phyloP scores from a whole-genome alignment of 768 basidiomycete genomes.

The Boletus bicolor region DNA sequence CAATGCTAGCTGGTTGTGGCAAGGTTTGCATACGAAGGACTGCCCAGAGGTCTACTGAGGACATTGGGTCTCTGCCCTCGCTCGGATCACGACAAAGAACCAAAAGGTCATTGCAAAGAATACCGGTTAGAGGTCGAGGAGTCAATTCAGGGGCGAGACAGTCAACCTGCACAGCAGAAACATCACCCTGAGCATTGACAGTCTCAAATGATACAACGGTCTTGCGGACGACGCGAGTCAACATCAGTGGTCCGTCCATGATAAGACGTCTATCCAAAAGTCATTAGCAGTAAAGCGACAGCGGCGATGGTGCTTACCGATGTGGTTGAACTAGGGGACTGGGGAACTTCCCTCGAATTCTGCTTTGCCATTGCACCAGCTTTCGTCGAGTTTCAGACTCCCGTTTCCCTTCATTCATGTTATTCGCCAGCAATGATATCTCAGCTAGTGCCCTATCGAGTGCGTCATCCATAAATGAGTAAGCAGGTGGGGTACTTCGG shows the following conservation, averaged over 20 bases:
- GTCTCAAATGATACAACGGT: slow-evolving; percentile 78
- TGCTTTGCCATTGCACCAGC: slow-evolving; percentile 85
- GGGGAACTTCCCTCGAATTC: slow-evolving; percentile 89
- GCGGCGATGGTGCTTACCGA: slow-evolving; percentile 48
- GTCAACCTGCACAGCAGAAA: slow-evolving; percentile 83
- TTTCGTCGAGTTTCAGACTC: slow-evolving; percentile 90
- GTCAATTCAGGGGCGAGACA: slow-evolving; percentile 86
- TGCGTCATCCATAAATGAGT: slow-evolving; percentile 75
- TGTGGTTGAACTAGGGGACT: slow-evolving; percentile 99
- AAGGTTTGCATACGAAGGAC: slow-evolving; percentile 94
- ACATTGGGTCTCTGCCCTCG: slow-evolving; percentile 70
- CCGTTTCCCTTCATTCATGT: slow-evolving; percentile 98
- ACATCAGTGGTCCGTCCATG: slow-evolving; percentile 82
- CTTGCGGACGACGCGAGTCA: slow-evolving; percentile 91
- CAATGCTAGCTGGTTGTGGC: slow-evolving; percentile 85
- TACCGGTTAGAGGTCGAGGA: slow-evolving; percentile 71
- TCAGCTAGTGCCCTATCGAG: slow-evolving; percentile 83
- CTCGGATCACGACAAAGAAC: slow-evolving; percentile 88
- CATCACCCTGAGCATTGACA: slow-evolving; percentile 70
- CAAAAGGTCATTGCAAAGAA: slow-evolving; percentile 90
- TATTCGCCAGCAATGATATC: slow-evolving; percentile 84
- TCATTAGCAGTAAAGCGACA: slow-evolving; percentile 5
- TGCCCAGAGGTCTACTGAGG: slow-evolving; percentile 89
- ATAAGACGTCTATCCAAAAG: slow-evolving; percentile 67
- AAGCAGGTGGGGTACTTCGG: slow-evolving; percentile 76